Conservation (phyloP, 495 filamentous ascomycete genomes). For the Aspergillus sclerotiicarbonarius region DNA sequence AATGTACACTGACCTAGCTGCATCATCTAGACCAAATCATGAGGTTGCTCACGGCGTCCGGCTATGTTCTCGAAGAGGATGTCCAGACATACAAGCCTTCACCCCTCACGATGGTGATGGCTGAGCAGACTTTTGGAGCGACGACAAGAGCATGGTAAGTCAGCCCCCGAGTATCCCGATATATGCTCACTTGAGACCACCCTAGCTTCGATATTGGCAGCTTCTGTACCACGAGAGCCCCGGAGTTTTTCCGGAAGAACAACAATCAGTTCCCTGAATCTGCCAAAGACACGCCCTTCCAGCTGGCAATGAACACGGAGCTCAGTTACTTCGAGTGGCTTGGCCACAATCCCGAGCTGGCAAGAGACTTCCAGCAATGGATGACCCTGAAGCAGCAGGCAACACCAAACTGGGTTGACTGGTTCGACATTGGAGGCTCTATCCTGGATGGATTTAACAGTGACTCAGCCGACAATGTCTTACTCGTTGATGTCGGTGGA, state of each 20-base stretch:
- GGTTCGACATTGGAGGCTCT: slow-evolving; percentile 29
- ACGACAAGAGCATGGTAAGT: slow-evolving; percentile 19
- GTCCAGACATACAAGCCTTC: slow-evolving; percentile 21
- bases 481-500: slow-evolving; percentile 36
- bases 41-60: slow-evolving; percentile 14
- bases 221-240: slow-evolving; percentile 15
- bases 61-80: slow-evolving; percentile 14
- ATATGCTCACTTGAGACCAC: not conserved
- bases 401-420: slow-evolving; percentile 28
- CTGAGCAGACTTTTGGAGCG: slow-evolving; percentile 16
- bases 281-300: slow-evolving; percentile 34
- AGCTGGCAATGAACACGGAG: slow-evolving; percentile 34
- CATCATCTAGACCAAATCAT: slow-evolving; percentile 16
- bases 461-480: slow-evolving; percentile 17
- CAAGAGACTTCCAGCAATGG: slow-evolving; percentile 27
- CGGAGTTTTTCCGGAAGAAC: slow-evolving; percentile 28
- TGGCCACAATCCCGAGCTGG: slow-evolving; percentile 17
- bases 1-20: not conserved
- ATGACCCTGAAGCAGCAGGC: slow-evolving; percentile 25
- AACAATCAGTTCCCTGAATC: slow-evolving; percentile 25
- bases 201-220: slow-evolving; percentile 20
- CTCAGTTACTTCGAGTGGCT: slow-evolving; percentile 31
- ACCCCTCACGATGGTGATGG: slow-evolving; percentile 19
- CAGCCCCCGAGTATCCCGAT: not conserved
- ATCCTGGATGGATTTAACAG: slow-evolving; percentile 21